Evolutionary conservation across 345 rosid species (phyloP).

Genomic region (Viola odorata): DNA sequence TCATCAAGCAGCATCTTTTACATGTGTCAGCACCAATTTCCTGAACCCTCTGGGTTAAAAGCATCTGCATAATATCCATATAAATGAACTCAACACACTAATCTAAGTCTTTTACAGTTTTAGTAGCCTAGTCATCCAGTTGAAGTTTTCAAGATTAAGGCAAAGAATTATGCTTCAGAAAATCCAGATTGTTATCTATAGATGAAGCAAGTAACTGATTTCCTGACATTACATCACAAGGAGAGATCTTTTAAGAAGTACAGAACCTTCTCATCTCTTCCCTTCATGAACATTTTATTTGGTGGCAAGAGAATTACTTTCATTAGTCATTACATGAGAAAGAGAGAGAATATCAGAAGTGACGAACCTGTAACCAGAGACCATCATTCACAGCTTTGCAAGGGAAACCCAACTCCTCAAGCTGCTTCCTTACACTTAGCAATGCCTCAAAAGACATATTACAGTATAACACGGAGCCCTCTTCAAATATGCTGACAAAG

Average conservation of each 20-base stretch:
- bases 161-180: slow-evolving; percentile 2
- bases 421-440: slow-evolving; percentile 83
- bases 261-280: slow-evolving; percentile 39
- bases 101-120: neutral
- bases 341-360: slow-evolving; percentile 12
- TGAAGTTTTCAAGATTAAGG: neutral
- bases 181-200: neutral
- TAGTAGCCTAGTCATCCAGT: neutral
- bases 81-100: slow-evolving; percentile 15
- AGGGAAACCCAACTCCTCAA: slow-evolving; percentile 92
- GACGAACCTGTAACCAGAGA: slow-evolving; percentile 92
- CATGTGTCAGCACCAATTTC: slow-evolving; percentile 83
- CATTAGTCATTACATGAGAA: neutral
- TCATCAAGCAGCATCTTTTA: slow-evolving; percentile 70
- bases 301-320: neutral
- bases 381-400: slow-evolving; percentile 96
- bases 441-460: slow-evolving; percentile 94
- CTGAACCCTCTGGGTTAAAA: slow-evolving; percentile 81
- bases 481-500: slow-evolving; percentile 84
- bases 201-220: neutral
- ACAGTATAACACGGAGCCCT: slow-evolving; percentile 86
- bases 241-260: slow-evolving; percentile 12
- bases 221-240: neutral
- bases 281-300: neutral
- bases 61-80: slow-evolving; percentile 55